Conservation (phyloP, 2,329 filamentous ascomycete species). For the Ceratocystiopsis minuta region DNA sequence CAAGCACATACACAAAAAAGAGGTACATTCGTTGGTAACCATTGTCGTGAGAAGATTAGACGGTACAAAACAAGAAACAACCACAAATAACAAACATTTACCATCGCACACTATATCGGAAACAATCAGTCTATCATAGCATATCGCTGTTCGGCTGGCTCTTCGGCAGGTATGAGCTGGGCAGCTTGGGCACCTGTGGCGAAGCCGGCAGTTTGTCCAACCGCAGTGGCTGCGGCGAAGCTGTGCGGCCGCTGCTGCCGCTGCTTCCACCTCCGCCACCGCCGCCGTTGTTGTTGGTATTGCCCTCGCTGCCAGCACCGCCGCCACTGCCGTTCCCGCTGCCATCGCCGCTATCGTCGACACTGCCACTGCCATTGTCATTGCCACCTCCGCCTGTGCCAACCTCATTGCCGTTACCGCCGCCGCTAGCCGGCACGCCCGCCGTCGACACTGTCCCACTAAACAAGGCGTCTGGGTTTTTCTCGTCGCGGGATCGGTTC, state of each 20-base stretch:
- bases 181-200: constrained; percentile 12
- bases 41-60: no score
- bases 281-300: no score
- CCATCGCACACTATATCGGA: not conserved
- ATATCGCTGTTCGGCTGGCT: constrained; percentile 8
- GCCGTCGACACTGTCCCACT: not conserved
- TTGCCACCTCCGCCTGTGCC: not conserved
- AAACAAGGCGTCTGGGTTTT: constrained; percentile 2
- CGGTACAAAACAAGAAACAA: not conserved
- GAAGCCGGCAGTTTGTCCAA: constrained; percentile 10
- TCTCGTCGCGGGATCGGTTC: constrained; percentile 24
- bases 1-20: no score
- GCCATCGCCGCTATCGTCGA: not conserved
- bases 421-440: not conserved
- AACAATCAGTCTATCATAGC: constrained; percentile 4
- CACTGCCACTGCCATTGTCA: not conserved
- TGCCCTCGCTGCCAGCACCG: no score
- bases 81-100: not conserved
- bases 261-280: not conserved
- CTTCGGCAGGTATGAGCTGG: constrained; percentile 11
- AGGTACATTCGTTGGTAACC: no score
- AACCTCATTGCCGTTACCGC: not conserved
- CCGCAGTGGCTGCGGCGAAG: constrained; percentile 1
- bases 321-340: not conserved
- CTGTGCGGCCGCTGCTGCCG: not conserved